Evolutionary conservation across 805 yeast species (phyloP).

Genomic region (Ogataea nitratoaversa): DNA sequence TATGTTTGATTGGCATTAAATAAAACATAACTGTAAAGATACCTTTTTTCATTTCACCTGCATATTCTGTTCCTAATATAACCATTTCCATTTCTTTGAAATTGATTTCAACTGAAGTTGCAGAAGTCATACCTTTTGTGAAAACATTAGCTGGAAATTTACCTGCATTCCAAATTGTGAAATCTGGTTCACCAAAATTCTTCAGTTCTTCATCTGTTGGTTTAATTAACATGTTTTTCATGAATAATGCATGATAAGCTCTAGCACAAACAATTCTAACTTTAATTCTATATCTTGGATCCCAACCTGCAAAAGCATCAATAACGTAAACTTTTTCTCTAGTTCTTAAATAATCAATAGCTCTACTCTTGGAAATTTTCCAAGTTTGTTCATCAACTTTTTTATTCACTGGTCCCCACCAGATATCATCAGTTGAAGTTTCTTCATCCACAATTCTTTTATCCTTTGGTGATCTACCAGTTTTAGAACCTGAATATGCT

Average conservation of each 20-base stretch:
- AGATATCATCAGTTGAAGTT: constrained; percentile 73
- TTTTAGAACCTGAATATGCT: constrained; percentile 92
- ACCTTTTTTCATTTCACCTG: constrained; percentile 99
- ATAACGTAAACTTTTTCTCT: constrained; percentile 90
- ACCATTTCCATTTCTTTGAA: constrained; percentile 99
- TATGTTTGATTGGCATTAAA: constrained; percentile 91
- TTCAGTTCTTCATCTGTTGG: constrained; percentile 88
- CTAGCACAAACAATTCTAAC: constrained; percentile 96
- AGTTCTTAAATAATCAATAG: constrained; percentile 93
- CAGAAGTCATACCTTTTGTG: constrained; percentile 96
- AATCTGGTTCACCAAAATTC: constrained; percentile 94
- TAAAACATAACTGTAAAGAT: constrained; percentile 98
- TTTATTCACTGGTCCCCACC: constrained; percentile 99
- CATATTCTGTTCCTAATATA: constrained; percentile 96
- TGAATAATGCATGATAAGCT: constrained; percentile 96
- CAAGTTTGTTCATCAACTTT: constrained; percentile 92
- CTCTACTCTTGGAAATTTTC: constrained; percentile 94
- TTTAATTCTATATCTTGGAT: constrained; percentile 93
- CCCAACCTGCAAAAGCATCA: constrained; percentile 99
- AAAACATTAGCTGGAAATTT: constrained; percentile 96
- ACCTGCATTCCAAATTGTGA: constrained; percentile 97
- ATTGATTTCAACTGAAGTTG: constrained; percentile 93
- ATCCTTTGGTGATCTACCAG: constrained; percentile 98
- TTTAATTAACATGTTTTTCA: constrained; percentile 96
- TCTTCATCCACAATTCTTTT: constrained; percentile 96